These are phyloP conservation scores for Cudoniella acicularis DNA, from an alignment of 495 filamentous ascomycete genomes.

Conservation along the genomic window DNA sequence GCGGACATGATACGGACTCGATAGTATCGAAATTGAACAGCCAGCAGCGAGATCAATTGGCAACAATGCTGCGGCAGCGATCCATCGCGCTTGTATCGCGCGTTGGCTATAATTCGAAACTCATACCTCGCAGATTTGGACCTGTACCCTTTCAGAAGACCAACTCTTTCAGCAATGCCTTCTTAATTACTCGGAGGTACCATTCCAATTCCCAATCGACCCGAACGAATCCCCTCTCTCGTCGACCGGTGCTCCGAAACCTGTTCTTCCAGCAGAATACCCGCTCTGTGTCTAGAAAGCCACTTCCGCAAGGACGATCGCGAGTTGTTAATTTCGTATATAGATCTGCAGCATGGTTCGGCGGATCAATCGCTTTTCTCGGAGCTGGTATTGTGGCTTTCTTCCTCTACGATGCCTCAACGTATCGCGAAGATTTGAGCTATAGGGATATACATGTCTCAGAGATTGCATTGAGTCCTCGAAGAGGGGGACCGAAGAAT, in stretches of 20 bases:
- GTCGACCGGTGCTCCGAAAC: slow-evolving; percentile 1
- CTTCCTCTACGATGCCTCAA: slow-evolving; percentile 92
- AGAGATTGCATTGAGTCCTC: slow-evolving; percentile 73
- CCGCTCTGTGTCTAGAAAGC: slow-evolving; percentile 39
- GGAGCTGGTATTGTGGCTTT: slow-evolving; percentile 64
- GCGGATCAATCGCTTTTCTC: slow-evolving; percentile 42
- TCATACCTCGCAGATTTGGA: neutral
- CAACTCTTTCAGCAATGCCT: neutral
- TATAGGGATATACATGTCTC: slow-evolving; percentile 77
- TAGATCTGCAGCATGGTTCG: slow-evolving; percentile 46
- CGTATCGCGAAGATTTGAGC: slow-evolving; percentile 67
- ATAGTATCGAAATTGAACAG: neutral
- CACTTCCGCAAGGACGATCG: slow-evolving; percentile 42
- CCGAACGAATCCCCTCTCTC: neutral
- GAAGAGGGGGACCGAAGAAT: slow-evolving; percentile 90
- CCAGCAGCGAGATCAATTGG: slow-evolving; percentile 8
- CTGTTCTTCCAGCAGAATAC: slow-evolving; percentile 5
- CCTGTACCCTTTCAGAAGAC: neutral
- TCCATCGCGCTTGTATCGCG: slow-evolving; percentile 9
- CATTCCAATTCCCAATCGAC: neutral
- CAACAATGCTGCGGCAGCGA: slow-evolving; percentile 18
- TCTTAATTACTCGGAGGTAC: neutral
- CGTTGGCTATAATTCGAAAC: neutral
- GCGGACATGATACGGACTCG: slow-evolving; percentile 1
- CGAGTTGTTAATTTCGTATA: slow-evolving; percentile 45